Evolutionary conservation across 2,329 filamentous ascomycete genomes (phyloP).

Genomic region (Botrytis deweyae): DNA sequence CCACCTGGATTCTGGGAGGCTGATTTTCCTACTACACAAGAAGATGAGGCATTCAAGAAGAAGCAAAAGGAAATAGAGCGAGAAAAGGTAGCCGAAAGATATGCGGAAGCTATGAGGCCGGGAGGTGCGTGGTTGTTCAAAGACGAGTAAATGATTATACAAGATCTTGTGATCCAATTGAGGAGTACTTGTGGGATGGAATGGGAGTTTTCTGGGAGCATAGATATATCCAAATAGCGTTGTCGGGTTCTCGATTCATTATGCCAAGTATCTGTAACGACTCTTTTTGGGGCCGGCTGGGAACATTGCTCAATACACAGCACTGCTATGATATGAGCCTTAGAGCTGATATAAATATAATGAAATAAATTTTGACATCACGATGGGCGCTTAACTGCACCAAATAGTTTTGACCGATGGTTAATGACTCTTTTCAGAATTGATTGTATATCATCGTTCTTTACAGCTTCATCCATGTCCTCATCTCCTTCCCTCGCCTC

Average conservation of each 20-base stretch:
- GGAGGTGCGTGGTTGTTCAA: conserved; percentile 77
- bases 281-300: not conserved
- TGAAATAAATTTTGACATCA: not conserved
- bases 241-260: not conserved
- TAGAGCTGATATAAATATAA: not conserved
- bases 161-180: not conserved
- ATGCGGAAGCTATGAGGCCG: conserved; percentile 76
- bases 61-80: conserved; percentile 64
- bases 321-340: not conserved
- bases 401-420: not conserved
- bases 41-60: conserved; percentile 63
- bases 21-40: conserved; percentile 88
- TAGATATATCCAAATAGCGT: conserved; percentile 7
- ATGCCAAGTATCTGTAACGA: not conserved
- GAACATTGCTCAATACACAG: not conserved
- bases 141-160: conserved; percentile 57
- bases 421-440: not conserved
- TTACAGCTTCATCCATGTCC: not conserved
- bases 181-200: not conserved
- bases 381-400: not conserved
- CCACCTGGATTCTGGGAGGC: conserved; percentile 89
- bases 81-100: conserved; percentile 67
- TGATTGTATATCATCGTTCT: too few relatives aligned
- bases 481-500: not conserved
- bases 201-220: not conserved